phyloP scores from a whole-genome alignment of 306 rosid species.

The Medicago lupulina region DNA sequence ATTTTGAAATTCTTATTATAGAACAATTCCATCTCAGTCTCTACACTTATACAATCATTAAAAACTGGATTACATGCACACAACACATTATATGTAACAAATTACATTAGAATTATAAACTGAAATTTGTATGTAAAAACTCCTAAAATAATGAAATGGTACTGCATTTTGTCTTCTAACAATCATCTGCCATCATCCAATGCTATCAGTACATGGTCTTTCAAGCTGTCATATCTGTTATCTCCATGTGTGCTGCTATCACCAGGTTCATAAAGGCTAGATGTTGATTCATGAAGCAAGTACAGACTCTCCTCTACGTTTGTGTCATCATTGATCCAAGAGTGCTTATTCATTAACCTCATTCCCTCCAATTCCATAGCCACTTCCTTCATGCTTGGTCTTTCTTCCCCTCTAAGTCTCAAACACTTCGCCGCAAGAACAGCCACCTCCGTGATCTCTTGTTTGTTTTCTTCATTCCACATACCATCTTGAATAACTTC shows the following conservation, averaged over 20 bases:
- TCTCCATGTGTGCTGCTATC: not conserved
- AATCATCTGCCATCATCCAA: constrained; percentile 32
- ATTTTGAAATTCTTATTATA: not conserved
- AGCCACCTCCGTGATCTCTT: constrained; percentile 41
- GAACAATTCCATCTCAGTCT: not conserved
- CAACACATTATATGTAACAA: not conserved
- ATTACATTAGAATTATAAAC: not conserved
- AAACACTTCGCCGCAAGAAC: constrained; percentile 44
- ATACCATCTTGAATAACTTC: constrained; percentile 45
- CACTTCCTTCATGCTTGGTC: constrained; percentile 57
- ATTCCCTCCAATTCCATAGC: constrained; percentile 52
- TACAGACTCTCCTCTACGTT: not conserved
- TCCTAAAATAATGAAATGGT: not conserved
- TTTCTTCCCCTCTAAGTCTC: constrained; percentile 49
- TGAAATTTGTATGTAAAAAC: not conserved
- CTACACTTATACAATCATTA: not conserved
- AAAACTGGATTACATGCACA: not conserved
- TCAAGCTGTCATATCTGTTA: constrained; percentile 17
- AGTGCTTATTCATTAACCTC: constrained; percentile 12
- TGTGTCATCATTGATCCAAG: not conserved
- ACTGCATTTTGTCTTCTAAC: not conserved
- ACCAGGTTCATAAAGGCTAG: constrained; percentile 23
- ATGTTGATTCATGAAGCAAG: constrained; percentile 26
- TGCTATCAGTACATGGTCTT: not conserved
- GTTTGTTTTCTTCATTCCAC: constrained; percentile 24